Conservation (phyloP, 108 stramenopile genomes). For the Nitzschia sp. region DNA sequence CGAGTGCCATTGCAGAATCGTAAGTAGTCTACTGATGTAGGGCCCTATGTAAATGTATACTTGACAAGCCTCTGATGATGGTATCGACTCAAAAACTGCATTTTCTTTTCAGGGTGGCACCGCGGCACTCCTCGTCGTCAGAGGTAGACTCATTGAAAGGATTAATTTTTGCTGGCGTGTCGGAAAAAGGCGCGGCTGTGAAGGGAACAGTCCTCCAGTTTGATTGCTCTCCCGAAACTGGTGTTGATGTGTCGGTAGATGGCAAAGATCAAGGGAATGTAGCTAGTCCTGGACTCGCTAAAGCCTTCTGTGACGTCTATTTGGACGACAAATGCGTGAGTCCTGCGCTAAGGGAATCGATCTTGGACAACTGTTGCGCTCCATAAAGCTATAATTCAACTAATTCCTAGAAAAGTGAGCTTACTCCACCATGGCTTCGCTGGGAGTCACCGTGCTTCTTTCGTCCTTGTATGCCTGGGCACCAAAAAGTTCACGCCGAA, state of each 20-base stretch:
- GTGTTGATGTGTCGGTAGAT: conserved; percentile 75
- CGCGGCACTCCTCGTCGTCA: conserved; percentile 51
- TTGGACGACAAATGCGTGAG: conserved; percentile 82
- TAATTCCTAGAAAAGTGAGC: not conserved
- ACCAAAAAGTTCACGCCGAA: conserved; percentile 95
- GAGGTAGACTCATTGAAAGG: conserved; percentile 72
- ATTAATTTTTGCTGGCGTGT: conserved; percentile 69
- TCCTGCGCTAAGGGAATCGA: conserved; percentile 54
- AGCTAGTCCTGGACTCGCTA: conserved; percentile 46
- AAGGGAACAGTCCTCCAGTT: conserved; percentile 79
- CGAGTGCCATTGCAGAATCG: conserved; percentile 77
- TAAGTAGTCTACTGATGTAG: no score
- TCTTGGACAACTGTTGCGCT: conserved; percentile 71
- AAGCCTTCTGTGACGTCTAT: conserved; percentile 83
- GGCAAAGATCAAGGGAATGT: conserved; percentile 66
- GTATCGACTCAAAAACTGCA: no score
- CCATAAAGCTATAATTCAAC: conserved; percentile 10
- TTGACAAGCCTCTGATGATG: no score
- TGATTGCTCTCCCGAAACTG: conserved; percentile 50
- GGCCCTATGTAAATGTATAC: no score
- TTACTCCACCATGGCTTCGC: conserved; percentile 6
- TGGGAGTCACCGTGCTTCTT: conserved; percentile 28
- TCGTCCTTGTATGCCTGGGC: conserved; percentile 81
- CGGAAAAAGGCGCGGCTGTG: conserved; percentile 59
- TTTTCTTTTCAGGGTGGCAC: no score